Conservation (phyloP, 345 rosid species). For the Eutrema yunnanense region DNA sequence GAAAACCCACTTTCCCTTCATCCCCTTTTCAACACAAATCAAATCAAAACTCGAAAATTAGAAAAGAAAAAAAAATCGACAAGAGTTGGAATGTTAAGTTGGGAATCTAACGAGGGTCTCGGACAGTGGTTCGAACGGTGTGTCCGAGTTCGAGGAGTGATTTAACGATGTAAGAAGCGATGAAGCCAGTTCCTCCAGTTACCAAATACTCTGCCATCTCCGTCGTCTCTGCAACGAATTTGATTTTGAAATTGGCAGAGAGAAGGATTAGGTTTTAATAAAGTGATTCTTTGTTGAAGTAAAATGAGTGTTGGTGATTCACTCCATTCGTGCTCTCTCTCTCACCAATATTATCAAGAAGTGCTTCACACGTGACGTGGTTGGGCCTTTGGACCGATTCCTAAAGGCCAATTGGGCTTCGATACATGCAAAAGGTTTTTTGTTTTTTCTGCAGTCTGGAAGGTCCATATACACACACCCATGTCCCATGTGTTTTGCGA, state of each 20-base stretch:
- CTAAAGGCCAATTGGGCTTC: neutral
- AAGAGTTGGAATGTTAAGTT: neutral
- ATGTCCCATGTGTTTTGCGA: no score
- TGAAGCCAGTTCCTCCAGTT: slow-evolving; percentile 91
- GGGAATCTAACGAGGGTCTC: slow-evolving; percentile 55
- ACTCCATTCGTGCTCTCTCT: neutral
- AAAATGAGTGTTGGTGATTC: slow-evolving; percentile 16
- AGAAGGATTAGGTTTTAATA: slow-evolving; percentile 1
- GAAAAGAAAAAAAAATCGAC: neutral
- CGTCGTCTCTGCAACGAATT: neutral
- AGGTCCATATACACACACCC: no score
- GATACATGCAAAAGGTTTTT: no score
- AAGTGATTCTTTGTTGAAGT: slow-evolving; percentile 1
- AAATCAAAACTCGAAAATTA: neutral
- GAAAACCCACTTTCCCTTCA: slow-evolving; percentile 48
- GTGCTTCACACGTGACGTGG: neutral
- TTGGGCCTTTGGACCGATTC: no score
- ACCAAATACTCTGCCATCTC: slow-evolving; percentile 85
- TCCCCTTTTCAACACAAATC: slow-evolving; percentile 21
- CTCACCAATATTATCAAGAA: neutral
- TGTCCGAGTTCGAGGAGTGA: slow-evolving; percentile 61
- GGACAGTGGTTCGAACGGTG: slow-evolving; percentile 63
- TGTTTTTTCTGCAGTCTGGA: no score
- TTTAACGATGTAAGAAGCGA: slow-evolving; percentile 67
- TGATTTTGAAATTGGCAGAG: neutral